A percentile compares a stretch with the other conserved stretches of the same genome.
Conservation (phyloP, 371 early-diverging fungal species). For the Apophysomyces variabilis region DNA sequence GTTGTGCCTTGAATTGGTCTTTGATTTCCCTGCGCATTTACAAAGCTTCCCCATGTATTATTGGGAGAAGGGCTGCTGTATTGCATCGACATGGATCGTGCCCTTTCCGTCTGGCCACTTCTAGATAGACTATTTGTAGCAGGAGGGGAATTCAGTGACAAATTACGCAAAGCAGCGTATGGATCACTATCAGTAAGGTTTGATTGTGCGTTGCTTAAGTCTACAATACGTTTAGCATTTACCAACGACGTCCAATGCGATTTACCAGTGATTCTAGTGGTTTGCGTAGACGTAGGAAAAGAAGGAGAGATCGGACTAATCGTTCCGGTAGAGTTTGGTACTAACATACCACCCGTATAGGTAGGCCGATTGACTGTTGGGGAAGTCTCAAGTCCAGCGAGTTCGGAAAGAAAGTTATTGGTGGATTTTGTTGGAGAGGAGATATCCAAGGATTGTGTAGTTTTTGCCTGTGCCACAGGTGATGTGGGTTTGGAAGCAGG, state of each 20-base stretch:
- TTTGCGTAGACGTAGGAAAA: conserved; percentile 10
- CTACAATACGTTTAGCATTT: conserved; percentile 5
- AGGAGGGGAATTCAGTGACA: conserved; percentile 8
- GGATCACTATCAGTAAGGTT: conserved; percentile 20
- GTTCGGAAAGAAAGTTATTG: conserved; percentile 32
- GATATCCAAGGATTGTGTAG: conserved; percentile 6
- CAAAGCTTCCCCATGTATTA: background rate
- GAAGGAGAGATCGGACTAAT: conserved; percentile 11
- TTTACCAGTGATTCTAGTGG: conserved; percentile 4
- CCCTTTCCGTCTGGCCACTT: background rate
- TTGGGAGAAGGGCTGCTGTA: background rate
- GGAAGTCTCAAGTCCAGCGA: conserved; percentile 31
- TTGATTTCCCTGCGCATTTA: background rate
- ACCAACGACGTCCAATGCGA: background rate
- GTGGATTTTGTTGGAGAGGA: conserved; percentile 7
- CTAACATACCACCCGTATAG: conserved; percentile 39
- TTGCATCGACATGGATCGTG: conserved; percentile 7
- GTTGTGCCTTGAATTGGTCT: background rate
- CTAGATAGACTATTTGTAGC: background rate
- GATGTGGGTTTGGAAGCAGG: conserved; percentile 5
- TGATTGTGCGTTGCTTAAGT: background rate
- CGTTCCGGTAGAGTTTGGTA: conserved; percentile 25
- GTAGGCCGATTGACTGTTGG: conserved; percentile 25
- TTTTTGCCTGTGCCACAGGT: background rate
- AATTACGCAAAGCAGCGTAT: conserved; percentile 26